Evolutionary conservation across 2,329 filamentous ascomycete genomes (phyloP).

Genomic region (Alternaria triticina): DNA sequence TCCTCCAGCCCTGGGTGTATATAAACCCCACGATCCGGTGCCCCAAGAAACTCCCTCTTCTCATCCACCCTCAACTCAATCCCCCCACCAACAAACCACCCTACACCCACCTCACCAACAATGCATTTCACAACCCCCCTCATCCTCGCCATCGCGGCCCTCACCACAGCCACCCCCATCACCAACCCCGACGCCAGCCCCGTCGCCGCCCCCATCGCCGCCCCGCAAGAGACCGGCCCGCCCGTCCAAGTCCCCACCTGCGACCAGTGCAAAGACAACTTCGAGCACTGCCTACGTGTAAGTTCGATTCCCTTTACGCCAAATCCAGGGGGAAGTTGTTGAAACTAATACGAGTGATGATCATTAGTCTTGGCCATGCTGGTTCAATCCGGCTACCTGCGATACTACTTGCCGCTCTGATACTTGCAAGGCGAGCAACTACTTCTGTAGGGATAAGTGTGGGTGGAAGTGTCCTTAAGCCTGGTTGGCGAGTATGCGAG

Average conservation of each 20-base stretch:
- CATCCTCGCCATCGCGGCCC: not conserved
- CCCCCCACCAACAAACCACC: not conserved
- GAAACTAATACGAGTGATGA: not conserved
- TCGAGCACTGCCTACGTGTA: not conserved
- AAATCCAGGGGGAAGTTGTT: too few relatives aligned
- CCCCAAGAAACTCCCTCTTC: not conserved
- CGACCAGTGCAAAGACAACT: not conserved
- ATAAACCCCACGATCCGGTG: not conserved
- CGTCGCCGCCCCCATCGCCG: not conserved
- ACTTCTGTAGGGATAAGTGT: constrained; percentile 27
- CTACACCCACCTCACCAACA: not conserved
- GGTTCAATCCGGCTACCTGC: not conserved
- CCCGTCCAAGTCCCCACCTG: not conserved
- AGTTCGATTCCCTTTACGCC: not conserved
- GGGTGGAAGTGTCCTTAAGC: not conserved
- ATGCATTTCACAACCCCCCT: not conserved
- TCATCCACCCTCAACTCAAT: not conserved
- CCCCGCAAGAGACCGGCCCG: not conserved
- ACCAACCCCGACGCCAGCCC: not conserved
- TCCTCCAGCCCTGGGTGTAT: not conserved
- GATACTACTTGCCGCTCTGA: not conserved
- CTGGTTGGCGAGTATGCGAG: not conserved
- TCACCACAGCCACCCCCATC: not conserved
- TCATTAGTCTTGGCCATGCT: not conserved
- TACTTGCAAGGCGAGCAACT: not conserved